These are phyloP conservation scores for Kluyveromyces lactis DNA, from an alignment of 805 yeast species.

Conservation along the genomic window DNA sequence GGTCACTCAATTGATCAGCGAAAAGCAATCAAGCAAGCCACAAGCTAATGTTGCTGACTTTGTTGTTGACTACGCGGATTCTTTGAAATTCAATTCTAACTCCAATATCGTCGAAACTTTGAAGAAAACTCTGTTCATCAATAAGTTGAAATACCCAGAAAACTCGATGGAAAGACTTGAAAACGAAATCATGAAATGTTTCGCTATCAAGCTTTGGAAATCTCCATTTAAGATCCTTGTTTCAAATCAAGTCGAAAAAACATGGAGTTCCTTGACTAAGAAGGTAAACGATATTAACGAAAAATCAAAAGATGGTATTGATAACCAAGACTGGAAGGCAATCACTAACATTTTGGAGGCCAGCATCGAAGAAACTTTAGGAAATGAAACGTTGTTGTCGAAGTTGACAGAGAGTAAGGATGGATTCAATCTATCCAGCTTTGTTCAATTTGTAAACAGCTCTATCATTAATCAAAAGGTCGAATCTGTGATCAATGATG, in stretches of 20 bases:
- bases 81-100: conserved; percentile 11
- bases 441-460: conserved; percentile 10
- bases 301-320: conserved; percentile 7
- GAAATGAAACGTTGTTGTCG: conserved; percentile 17
- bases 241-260: conserved; percentile 8
- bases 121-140: conserved; percentile 13
- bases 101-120: conserved; percentile 11
- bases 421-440: conserved; percentile 12
- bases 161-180: conserved; percentile 16
- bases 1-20: conserved; percentile 13
- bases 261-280: conserved; percentile 10
- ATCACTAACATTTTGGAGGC: conserved; percentile 22
- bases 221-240: conserved; percentile 13
- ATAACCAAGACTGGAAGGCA: conserved; percentile 14
- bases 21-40: conserved; percentile 1
- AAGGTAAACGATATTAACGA: neutral
- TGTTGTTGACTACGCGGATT: conserved; percentile 10
- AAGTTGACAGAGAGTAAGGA: conserved; percentile 13
- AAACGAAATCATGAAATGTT: conserved; percentile 15
- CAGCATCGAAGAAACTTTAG: conserved; percentile 19
- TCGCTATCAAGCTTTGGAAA: conserved; percentile 19
- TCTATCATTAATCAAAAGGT: conserved; percentile 8
- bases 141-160: conserved; percentile 13
- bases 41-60: conserved; percentile 2
- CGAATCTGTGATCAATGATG: conserved; percentile 7